Evolutionary conservation across 768 basidiomycete species (phyloP).

Genomic region (Boletus patriciae): DNA sequence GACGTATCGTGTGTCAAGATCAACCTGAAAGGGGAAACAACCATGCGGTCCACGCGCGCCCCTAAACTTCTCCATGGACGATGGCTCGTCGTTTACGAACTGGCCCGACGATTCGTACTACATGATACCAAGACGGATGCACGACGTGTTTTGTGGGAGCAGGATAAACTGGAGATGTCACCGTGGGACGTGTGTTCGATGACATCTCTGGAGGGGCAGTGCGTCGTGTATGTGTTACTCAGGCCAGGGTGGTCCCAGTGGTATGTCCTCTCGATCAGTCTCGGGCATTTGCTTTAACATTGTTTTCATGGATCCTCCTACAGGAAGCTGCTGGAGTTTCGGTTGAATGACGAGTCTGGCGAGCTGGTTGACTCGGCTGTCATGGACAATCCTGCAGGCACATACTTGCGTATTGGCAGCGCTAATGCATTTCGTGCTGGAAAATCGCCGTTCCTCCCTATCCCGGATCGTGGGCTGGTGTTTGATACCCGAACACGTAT

Average conservation of each 20-base stretch:
- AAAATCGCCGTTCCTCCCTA: background rate
- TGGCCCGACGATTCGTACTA: background rate
- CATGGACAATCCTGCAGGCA: background rate
- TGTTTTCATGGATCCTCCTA: background rate
- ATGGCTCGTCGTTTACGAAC: background rate
- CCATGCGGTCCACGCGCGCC: accelerated
- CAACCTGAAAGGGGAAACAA: background rate
- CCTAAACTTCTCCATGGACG: conserved; percentile 1
- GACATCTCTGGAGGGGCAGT: background rate
- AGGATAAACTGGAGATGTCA: accelerated
- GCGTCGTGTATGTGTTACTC: background rate
- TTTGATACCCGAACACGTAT: background rate
- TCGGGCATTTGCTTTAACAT: background rate
- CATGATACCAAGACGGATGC: background rate
- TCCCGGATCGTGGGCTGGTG: background rate
- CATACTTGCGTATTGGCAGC: accelerated
- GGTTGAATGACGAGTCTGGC: background rate
- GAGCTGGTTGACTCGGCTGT: background rate
- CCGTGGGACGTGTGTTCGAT: background rate
- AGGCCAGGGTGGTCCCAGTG: background rate
- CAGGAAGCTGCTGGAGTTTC: conserved; percentile 1
- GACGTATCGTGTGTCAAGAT: background rate
- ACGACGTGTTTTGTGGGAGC: background rate
- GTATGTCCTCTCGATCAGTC: background rate
- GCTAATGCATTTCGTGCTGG: background rate